Evolutionary conservation across 2,329 filamentous ascomycete species (phyloP).

Genomic region (Pseudopyrenochaeta lycopersici): DNA sequence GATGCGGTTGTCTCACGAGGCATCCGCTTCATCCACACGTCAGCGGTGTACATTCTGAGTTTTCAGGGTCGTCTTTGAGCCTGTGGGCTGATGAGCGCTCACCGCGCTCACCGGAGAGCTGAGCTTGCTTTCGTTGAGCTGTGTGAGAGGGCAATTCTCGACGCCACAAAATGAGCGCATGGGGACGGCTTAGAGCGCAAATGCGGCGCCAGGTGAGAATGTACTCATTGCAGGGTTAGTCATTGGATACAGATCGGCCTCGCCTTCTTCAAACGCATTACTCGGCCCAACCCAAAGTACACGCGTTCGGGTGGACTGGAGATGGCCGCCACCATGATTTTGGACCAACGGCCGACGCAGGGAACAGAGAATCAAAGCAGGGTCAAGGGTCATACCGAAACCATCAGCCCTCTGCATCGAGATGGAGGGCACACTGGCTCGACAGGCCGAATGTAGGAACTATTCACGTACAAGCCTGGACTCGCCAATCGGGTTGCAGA

Average conservation of each 20-base stretch:
- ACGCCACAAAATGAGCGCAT: slow-evolving; percentile 26
- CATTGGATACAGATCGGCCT: slow-evolving; percentile 30
- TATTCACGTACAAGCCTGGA: slow-evolving; percentile 27
- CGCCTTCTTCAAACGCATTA: slow-evolving; percentile 20
- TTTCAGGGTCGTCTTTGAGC: slow-evolving; percentile 15
- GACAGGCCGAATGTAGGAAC: slow-evolving; percentile 24
- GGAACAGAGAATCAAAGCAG: slow-evolving; percentile 10
- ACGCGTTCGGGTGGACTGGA: not conserved
- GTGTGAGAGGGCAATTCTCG: slow-evolving; percentile 15
- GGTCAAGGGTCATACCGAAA: slow-evolving; percentile 11
- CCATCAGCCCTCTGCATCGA: slow-evolving; percentile 20
- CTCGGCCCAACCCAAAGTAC: slow-evolving; percentile 1
- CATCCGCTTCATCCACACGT: slow-evolving; percentile 20
- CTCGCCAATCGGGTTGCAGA: slow-evolving; percentile 47
- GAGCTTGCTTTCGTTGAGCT: slow-evolving; percentile 18
- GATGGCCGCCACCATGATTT: not conserved
- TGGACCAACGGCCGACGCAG: slow-evolving; percentile 17
- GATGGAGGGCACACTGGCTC: slow-evolving; percentile 18
- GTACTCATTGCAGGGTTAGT: slow-evolving; percentile 21
- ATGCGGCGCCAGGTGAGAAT: slow-evolving; percentile 18
- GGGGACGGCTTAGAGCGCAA: slow-evolving; percentile 34
- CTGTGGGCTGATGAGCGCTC: slow-evolving; percentile 9
- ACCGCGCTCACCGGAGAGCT: slow-evolving; percentile 22
- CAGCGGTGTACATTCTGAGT: slow-evolving; percentile 34
- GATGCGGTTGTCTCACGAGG: slow-evolving; percentile 35